Evolutionary conservation across 768 basidiomycete genomes (phyloP).

Genomic region (Boletellus sp.): DNA sequence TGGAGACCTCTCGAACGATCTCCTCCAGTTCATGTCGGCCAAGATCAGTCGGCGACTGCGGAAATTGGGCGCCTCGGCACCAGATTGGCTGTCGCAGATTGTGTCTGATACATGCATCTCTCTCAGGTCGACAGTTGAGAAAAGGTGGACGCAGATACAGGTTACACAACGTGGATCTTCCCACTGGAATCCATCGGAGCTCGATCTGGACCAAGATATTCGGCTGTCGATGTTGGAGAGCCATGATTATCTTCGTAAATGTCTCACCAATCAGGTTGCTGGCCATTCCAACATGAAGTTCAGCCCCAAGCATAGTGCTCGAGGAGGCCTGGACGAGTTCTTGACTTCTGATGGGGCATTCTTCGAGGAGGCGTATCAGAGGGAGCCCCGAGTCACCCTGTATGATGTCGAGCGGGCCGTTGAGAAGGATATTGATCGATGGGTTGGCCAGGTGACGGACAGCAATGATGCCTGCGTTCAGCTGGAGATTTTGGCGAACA

Average conservation of each 20-base stretch:
- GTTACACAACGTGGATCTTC: conserved; percentile 22
- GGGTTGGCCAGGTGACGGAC: conserved; percentile 24
- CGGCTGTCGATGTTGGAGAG: conserved; percentile 32
- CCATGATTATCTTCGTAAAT: conserved; percentile 24
- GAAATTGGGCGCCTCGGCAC: conserved; percentile 30
- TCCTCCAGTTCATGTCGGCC: conserved; percentile 35
- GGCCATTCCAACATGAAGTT: not conserved
- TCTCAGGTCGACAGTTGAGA: conserved; percentile 22
- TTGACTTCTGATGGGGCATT: conserved; percentile 7
- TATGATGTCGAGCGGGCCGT: conserved; percentile 38
- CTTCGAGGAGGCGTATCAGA: conserved; percentile 1
- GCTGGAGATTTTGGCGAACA: conserved; percentile 20
- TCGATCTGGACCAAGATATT: conserved; percentile 31
- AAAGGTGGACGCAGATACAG: conserved; percentile 36
- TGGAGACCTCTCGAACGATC: conserved; percentile 25
- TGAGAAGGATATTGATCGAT: conserved; percentile 29
- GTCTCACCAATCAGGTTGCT: conserved; percentile 2
- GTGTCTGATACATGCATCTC: conserved; percentile 7
- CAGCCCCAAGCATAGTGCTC: not conserved
- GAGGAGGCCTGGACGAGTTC: conserved; percentile 15
- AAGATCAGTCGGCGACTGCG: conserved; percentile 37
- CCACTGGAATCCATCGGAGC: conserved; percentile 27
- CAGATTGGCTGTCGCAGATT: conserved; percentile 9
- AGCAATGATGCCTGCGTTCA: conserved; percentile 10
- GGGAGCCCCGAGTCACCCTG: conserved; percentile 17